Evolutionary conservation across 2,329 filamentous ascomycete genomes (phyloP).

Genomic region (Thermoascus crustaceus): DNA sequence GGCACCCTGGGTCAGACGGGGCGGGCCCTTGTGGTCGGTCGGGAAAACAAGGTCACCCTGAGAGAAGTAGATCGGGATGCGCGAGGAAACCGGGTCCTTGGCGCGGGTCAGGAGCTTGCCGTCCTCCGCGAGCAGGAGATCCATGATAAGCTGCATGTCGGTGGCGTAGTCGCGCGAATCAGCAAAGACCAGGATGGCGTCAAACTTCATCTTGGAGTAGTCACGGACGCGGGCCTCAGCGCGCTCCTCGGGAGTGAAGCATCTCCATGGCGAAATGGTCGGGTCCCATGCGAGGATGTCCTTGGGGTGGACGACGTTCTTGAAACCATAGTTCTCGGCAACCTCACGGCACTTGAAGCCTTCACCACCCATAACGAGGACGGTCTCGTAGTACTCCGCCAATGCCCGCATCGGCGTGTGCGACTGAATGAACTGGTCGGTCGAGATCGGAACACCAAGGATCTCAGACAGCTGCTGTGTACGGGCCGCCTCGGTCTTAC

Average conservation of each 20-base stretch:
- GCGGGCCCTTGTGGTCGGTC: constrained; percentile 52
- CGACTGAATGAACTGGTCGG: constrained; percentile 68
- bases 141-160: constrained; percentile 69
- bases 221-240: constrained; percentile 60
- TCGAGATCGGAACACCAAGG: constrained; percentile 55
- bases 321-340: constrained; percentile 65
- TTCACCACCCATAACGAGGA: constrained; percentile 67
- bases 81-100: constrained; percentile 56
- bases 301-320: constrained; percentile 64
- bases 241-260: constrained; percentile 61
- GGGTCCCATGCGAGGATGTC: constrained; percentile 64
- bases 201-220: constrained; percentile 63
- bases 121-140: constrained; percentile 60
- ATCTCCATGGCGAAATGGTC: constrained; percentile 59
- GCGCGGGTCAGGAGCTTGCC: constrained; percentile 58
- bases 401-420: constrained; percentile 71
- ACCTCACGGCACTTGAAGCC: constrained; percentile 67
- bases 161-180: constrained; percentile 67
- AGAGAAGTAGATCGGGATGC: constrained; percentile 68
- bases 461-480: constrained; percentile 61
- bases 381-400: constrained; percentile 67
- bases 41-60: constrained; percentile 59
- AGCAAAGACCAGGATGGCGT: constrained; percentile 67
- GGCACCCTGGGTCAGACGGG: constrained; percentile 65
- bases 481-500: constrained; percentile 59